A percentile compares a stretch with the other conserved stretches of the same genome.
These are phyloP conservation scores for Gaertneriomyces sp. DNA, from an alignment of 192 early-diverging fungal genomes.

Conservation along the genomic window DNA sequence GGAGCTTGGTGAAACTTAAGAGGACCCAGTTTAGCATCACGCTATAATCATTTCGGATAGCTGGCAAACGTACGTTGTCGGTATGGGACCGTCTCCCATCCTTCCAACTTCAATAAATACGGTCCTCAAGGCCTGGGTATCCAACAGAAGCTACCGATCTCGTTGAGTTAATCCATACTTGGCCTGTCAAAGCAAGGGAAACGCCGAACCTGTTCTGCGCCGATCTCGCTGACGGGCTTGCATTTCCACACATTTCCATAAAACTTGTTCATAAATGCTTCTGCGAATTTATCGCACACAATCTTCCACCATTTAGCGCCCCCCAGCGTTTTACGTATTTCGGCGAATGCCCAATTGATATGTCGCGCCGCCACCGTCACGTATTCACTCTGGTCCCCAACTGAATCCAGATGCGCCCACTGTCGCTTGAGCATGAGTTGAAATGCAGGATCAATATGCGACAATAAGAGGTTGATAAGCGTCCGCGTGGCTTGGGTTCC, in stretches of 20 bases:
- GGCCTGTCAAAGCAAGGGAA: neutral
- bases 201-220: constrained; percentile 78
- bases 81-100: constrained; percentile 44
- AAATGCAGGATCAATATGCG: constrained; percentile 62
- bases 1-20: neutral
- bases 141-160: constrained; percentile 70
- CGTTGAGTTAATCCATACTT: neutral
- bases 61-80: constrained; percentile 52
- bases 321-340: constrained; percentile 61
- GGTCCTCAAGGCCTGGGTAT: constrained; percentile 89
- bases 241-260: constrained; percentile 68
- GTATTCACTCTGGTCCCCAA: constrained; percentile 93
- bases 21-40: neutral
- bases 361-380: constrained; percentile 64
- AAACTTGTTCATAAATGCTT: constrained; percentile 24
- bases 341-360: constrained; percentile 52
- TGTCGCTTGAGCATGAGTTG: constrained; percentile 67
- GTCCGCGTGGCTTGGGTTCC: no score
- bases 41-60: neutral
- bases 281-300: constrained; percentile 90
- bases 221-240: constrained; percentile 84
- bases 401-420: constrained; percentile 79
- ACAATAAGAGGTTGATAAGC: no score
- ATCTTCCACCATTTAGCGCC: constrained; percentile 73
- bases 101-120: constrained; percentile 70